Base-by-base conservation (phyloP, 495 filamentous ascomycete species). In the Niebla homalea region DNA sequence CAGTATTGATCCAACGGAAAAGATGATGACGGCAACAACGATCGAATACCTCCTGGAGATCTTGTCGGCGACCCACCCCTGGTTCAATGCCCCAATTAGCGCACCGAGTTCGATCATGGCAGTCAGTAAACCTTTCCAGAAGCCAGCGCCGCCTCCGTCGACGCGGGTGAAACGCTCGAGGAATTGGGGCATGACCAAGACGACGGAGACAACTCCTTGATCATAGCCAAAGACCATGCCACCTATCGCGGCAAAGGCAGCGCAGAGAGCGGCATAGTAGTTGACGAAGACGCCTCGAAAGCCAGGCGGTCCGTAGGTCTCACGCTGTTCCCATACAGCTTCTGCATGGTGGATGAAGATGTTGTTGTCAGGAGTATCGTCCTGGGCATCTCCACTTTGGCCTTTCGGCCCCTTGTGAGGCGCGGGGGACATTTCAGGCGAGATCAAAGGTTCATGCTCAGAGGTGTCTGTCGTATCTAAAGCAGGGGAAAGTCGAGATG, bases 51-150 rank as follows among this genome's bases (percentile, higher is more conserved):
- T 72, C 10, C 78, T 65, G 7, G 73, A 78, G 45, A 77, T 71
- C 57, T 67, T 72, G 54, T 81, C 78, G 0, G 78, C 76, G 35
- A 80, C 67, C 67, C 70, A 79, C 2, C 77, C 77, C 54, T 77
- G 71, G 46, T 76, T 76, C 15, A 80, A 50, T 0, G 75, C 75
- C 43, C 75, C 73, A 2, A 75, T 46, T 43, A 79, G 62, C 11
- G 76, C 77, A 11, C 77, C 75, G 36, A 79, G 53, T 52, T 79
- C 76, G 38, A 80, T 74, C 75, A 78, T 79, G 2, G 76, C 77
- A 1, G 75, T 79, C 62, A 78, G 63, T 12, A 80, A 52, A 5
- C 77, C 76, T 58, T 79, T 80, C 68, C 70, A 74, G 53, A 80
- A 79, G 0, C 72, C 72, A 5, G 70, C 65, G 2, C 71, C 70